These are phyloP conservation scores for Ogataea methanolica DNA, from an alignment of 805 yeast genomes.

Conservation along the genomic window DNA sequence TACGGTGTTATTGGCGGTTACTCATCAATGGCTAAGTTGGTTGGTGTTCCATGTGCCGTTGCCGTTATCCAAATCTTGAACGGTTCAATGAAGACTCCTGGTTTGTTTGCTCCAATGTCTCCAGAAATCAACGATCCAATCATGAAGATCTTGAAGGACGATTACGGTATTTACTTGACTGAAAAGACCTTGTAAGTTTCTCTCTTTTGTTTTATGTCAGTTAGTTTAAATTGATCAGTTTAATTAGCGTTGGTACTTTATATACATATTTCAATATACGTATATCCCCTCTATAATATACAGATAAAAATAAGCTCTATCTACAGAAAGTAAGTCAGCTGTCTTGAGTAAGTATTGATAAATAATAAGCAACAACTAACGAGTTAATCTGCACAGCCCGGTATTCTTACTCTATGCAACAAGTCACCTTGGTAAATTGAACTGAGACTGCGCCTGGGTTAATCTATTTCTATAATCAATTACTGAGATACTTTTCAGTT, in stretches of 20 bases:
- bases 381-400: too few relatives aligned
- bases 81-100: slow-evolving; percentile 72
- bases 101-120: slow-evolving; percentile 89
- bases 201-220: neutral
- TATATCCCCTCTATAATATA: too few relatives aligned
- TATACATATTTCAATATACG: neutral
- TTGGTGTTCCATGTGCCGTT: slow-evolving; percentile 98
- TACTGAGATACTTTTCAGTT: too few relatives aligned
- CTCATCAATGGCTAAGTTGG: slow-evolving; percentile 97
- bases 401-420: too few relatives aligned
- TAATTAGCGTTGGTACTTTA: neutral
- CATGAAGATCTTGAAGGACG: slow-evolving; percentile 86
- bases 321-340: too few relatives aligned
- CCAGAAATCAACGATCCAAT: slow-evolving; percentile 88
- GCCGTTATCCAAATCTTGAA: slow-evolving; percentile 83
- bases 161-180: slow-evolving; percentile 78
- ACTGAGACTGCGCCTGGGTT: too few relatives aligned
- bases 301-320: too few relatives aligned
- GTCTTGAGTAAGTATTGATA: too few relatives aligned
- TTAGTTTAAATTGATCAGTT: neutral
- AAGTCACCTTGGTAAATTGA: too few relatives aligned
- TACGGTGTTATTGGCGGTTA: slow-evolving; percentile 91
- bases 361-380: too few relatives aligned
- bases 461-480: too few relatives aligned
- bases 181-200: slow-evolving; percentile 65